Percentiles rank a stretch among this genome's conserved stretches.
These are phyloP conservation scores for Wakefieldia striispora DNA, from an alignment of 768 basidiomycete species.

Conservation along the genomic window DNA sequence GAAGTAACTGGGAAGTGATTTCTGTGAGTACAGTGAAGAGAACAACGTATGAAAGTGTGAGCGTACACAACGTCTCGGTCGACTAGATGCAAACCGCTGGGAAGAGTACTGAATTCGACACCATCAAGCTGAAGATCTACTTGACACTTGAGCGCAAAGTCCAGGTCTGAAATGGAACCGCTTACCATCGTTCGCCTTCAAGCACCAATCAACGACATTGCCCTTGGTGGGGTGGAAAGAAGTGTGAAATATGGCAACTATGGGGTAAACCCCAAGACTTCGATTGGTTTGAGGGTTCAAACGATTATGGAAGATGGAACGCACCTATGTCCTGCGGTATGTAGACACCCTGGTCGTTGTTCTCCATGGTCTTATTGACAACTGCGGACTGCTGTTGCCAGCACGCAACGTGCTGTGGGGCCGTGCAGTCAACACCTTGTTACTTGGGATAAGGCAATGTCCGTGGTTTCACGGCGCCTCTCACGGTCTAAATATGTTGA, in stretches of 20 bases:
- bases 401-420: conserved; percentile 19
- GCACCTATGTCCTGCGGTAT: conserved; percentile 56
- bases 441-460: conserved; percentile 26
- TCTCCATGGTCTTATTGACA: conserved; percentile 23
- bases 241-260: conserved; percentile 81
- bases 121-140: conserved; percentile 64
- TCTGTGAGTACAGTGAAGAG: conserved; percentile 6
- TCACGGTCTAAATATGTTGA: conserved; percentile 26
- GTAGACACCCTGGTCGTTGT: conserved; percentile 31
- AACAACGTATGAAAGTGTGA: not conserved
- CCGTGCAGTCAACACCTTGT: conserved; percentile 16
- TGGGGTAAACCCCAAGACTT: not conserved
- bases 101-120: conserved; percentile 79
- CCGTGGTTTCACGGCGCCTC: conserved; percentile 11
- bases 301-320: conserved; percentile 6
- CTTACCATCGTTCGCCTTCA: conserved; percentile 68
- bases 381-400: conserved; percentile 22
- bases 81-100: conserved; percentile 78
- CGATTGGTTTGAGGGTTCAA: not conserved
- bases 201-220: conserved; percentile 76
- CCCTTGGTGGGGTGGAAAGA: conserved; percentile 85
- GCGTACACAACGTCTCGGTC: conserved; percentile 78
- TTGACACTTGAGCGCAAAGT: not conserved
- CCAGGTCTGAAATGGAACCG: not conserved
- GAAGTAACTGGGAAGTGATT: conserved; percentile 53